phyloP scores from a whole-genome alignment of 768 basidiomycete species.

The Rhodocollybia butyracea region DNA sequence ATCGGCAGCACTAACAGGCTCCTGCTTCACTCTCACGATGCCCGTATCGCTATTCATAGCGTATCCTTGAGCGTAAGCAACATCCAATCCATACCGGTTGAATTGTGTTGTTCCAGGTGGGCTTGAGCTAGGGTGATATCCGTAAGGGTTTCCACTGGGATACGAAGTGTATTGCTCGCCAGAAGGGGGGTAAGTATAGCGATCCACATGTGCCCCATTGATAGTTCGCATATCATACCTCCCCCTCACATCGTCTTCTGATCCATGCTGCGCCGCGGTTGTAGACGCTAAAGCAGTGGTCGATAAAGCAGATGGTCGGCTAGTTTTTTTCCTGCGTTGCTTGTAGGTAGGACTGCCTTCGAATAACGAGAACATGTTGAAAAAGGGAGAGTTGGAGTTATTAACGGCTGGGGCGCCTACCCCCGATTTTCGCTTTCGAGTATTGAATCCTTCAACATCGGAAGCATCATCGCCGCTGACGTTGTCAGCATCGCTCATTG shows the following conservation, averaged over 20 bases:
- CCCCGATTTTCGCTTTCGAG: background rate
- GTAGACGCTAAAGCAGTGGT: conserved; percentile 18
- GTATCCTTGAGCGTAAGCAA: background rate
- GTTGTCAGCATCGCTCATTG: background rate
- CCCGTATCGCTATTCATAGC: background rate
- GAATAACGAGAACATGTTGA: conserved; percentile 69
- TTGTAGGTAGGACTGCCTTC: conserved; percentile 89
- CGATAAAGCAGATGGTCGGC: conserved; percentile 23
- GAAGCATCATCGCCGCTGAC: conserved; percentile 8
- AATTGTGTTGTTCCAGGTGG: background rate
- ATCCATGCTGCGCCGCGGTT: conserved; percentile 12
- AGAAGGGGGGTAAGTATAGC: conserved; percentile 3
- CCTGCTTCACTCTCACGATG: conserved; percentile 5
- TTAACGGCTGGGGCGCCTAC: conserved; percentile 3
- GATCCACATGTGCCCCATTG: background rate
- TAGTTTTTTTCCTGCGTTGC: conserved; percentile 75
- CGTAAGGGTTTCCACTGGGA: background rate
- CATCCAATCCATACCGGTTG: background rate
- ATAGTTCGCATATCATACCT: conserved; percentile 9
- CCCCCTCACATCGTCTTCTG: conserved; percentile 27
- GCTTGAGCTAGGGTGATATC: conserved; percentile 5
- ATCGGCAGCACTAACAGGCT: conserved; percentile 52
- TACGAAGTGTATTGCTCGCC: conserved; percentile 5
- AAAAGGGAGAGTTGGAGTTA: conserved; percentile 37
- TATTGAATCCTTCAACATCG: background rate